Evolutionary conservation across 2,329 filamentous ascomycete species (phyloP), one percentile per base, ranked within the genome.

Genomic region (Calonectria pseudoturangicola): DNA sequence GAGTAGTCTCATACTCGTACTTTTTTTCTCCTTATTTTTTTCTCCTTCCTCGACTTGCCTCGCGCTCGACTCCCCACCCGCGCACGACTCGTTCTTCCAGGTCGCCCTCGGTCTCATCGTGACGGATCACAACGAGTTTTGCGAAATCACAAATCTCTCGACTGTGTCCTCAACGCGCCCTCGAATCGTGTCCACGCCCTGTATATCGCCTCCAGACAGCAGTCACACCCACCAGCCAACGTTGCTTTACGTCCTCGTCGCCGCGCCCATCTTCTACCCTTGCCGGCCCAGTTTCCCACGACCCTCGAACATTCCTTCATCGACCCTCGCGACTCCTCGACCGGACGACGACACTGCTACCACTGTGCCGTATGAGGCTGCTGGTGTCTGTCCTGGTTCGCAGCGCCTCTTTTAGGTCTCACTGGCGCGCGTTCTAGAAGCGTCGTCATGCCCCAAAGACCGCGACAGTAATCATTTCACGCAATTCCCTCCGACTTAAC

Each of bases 391-490:
- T 72, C 75, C 47, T 74, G 45, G 66, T 70, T 68, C 70, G 76
- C 74, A 79, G 77, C 73, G 75, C 66, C 66, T 71, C 41, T 60
- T 16, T 72, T 60, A 73, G 72, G 73, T 77, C 73, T 66, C 68
- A 72, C 74, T 77, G 82, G 82, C 82, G 84, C 84, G 84, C 86
- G 83, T 87, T 83, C 80, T 81, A 77, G 80, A 83, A 85, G 86
- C 88, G 87, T 86, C 88, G 89, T 89, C 88, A 92, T 92, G 90
- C 88, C 86, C 85, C 84, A 87, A 87, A 86, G 84, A 87, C 84
- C 84, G 83, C 84, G 83, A 84, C 87, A 83, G 84, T 91, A 89
- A 88, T 83, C 79, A 83, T 81, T 80, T 81, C 79, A 83, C 82
- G 81, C 84, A 84, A 81, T 80, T 75, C 36, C 80, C 79, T 81